A percentile compares a stretch with the other conserved stretches of the same genome.
These are phyloP conservation scores for Elsinoe australis DNA, from an alignment of 2,329 filamentous ascomycete species.

Conservation along the genomic window DNA sequence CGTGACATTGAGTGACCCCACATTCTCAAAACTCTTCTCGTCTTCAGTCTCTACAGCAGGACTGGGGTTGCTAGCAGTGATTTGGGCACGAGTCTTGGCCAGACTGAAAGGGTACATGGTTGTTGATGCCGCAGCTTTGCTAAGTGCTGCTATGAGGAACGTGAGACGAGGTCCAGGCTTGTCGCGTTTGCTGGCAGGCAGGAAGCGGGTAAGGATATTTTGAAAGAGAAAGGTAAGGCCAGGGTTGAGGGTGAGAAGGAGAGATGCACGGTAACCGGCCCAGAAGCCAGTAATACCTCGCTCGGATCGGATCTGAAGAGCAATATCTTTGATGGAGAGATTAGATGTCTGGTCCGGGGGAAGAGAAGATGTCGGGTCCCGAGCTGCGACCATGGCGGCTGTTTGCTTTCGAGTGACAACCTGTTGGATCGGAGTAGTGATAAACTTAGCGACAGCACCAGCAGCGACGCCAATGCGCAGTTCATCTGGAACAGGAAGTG, in stretches of 20 bases:
- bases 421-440: slow-evolving; percentile 74
- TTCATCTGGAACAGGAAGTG: slow-evolving; percentile 60
- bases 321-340: slow-evolving; percentile 48
- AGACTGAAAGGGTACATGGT: slow-evolving; percentile 81
- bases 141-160: slow-evolving; percentile 64
- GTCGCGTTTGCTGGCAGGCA: slow-evolving; percentile 47
- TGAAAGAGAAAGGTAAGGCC: slow-evolving; percentile 80
- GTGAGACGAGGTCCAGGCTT: slow-evolving; percentile 49
- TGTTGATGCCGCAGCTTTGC: slow-evolving; percentile 68
- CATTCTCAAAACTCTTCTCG: slow-evolving; percentile 14
- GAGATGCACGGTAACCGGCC: slow-evolving; percentile 75
- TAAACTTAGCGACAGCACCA: slow-evolving; percentile 64
- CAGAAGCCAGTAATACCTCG: slow-evolving; percentile 71
- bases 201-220: slow-evolving; percentile 57
- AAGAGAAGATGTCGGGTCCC: slow-evolving; percentile 30
- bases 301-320: slow-evolving; percentile 56
- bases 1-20: too few relatives aligned
- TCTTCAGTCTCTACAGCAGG: neutral
- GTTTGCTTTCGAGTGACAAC: slow-evolving; percentile 78
- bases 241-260: slow-evolving; percentile 78
- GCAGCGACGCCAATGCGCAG: slow-evolving; percentile 65
- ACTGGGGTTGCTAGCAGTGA: slow-evolving; percentile 37
- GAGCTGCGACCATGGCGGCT: slow-evolving; percentile 44
- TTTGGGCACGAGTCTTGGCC: slow-evolving; percentile 72
- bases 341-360: slow-evolving; percentile 24